Evolutionary conservation across 73 alveolate species (phyloP).

Genomic region (Paraurostyla sp.): DNA sequence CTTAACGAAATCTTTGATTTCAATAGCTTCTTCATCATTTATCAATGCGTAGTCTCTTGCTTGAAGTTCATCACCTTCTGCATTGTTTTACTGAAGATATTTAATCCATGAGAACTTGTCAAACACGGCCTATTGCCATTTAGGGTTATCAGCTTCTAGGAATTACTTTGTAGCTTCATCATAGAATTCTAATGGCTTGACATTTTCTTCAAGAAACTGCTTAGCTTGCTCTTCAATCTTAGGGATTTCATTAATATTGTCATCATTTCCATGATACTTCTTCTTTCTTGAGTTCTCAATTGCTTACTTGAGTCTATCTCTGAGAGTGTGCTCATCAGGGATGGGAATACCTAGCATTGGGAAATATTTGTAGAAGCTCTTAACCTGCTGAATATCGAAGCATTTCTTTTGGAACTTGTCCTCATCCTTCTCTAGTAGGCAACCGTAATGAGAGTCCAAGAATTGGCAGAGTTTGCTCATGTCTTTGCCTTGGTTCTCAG

Average conservation of each 20-base stretch:
- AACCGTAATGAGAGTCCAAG: conserved; percentile 83
- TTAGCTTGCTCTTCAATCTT: conserved; percentile 72
- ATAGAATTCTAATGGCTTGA: conserved; percentile 80
- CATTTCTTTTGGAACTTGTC: conserved; percentile 84
- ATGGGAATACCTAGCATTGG: conserved; percentile 79
- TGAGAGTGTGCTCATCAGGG: conserved; percentile 81
- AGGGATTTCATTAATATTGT: conserved; percentile 88
- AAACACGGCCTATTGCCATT: conserved; percentile 77
- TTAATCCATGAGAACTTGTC: conserved; percentile 70
- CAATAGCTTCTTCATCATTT: conserved; percentile 37
- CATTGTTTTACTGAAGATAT: neutral
- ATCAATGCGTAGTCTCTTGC: conserved; percentile 10
- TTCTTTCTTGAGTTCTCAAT: conserved; percentile 87
- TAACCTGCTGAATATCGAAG: conserved; percentile 80
- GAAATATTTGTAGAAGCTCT: conserved; percentile 82
- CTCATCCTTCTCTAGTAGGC: conserved; percentile 81
- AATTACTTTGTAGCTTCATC: conserved; percentile 80
- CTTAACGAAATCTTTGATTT: neutral
- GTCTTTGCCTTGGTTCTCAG: conserved; percentile 67
- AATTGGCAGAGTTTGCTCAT: neutral
- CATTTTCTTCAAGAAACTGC: conserved; percentile 65
- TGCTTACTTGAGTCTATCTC: conserved; percentile 87
- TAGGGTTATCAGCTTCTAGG: conserved; percentile 76
- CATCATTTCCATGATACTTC: conserved; percentile 96
- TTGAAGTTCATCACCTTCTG: neutral